Conservation (phyloP, 495 filamentous ascomycete genomes). For the Geoglossum glabrum region DNA sequence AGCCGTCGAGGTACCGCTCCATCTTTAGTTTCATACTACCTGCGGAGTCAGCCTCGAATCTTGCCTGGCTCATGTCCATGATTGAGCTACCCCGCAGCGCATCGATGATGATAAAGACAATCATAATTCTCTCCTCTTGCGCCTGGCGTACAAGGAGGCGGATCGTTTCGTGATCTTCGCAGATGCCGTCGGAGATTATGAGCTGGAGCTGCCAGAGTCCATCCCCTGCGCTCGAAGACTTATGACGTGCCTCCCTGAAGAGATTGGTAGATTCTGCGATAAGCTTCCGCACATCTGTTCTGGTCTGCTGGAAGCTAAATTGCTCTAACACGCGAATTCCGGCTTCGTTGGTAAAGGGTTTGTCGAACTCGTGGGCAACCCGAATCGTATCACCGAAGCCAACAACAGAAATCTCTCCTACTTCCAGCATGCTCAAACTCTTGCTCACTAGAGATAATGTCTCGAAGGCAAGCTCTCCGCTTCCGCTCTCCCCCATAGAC, state of each 20-base stretch:
- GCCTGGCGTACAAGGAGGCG: conserved; percentile 64
- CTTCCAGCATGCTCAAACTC: conserved; percentile 75
- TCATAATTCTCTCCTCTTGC: conserved; percentile 86
- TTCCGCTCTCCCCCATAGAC: conserved; percentile 64
- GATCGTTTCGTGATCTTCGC: conserved; percentile 72
- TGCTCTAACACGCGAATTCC: conserved; percentile 63
- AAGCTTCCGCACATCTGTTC: conserved; percentile 67
- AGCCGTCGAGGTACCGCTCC: conserved; percentile 78
- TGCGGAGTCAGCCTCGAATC: conserved; percentile 40
- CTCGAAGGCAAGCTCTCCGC: conserved; percentile 60
- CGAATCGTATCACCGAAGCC: conserved; percentile 72
- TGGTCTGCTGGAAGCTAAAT: conserved; percentile 68
- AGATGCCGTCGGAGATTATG: conserved; percentile 83
- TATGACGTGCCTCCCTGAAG: conserved; percentile 52
- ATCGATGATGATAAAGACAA: conserved; percentile 93
- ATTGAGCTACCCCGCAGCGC: conserved; percentile 43
- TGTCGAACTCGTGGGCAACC: conserved; percentile 76
- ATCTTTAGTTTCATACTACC: conserved; percentile 54
- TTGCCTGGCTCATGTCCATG: conserved; percentile 59
- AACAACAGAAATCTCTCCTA: conserved; percentile 71
- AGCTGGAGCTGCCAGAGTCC: conserved; percentile 95
- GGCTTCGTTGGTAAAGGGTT: conserved; percentile 63
- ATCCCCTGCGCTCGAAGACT: conserved; percentile 34
- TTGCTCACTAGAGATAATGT: conserved; percentile 78
- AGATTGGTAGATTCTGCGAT: conserved; percentile 55